A percentile compares a stretch with the other conserved stretches of the same genome.
phyloP scores from a whole-genome alignment of 768 basidiomycete species.

The Kwoniella dejecticola region DNA sequence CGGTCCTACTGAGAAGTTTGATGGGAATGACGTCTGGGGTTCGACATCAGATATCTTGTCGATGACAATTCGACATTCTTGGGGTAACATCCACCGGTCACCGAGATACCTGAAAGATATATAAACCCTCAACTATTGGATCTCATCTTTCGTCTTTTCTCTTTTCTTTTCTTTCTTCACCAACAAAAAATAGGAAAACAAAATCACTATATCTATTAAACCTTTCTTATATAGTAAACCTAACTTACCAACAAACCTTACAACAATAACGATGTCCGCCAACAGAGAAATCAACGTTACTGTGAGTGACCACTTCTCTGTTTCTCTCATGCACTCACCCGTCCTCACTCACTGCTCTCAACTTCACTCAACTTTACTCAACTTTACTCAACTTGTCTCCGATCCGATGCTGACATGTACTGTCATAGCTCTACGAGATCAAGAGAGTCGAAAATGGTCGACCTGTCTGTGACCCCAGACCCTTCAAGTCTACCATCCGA shows the following conservation, averaged over 20 bases:
- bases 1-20: not conserved
- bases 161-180: constrained; percentile 19
- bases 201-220: not conserved
- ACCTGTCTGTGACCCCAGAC: constrained; percentile 14
- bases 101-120: constrained; percentile 13
- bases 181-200: constrained; percentile 3
- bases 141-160: constrained; percentile 7
- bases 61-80: no score
- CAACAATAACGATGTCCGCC: constrained; percentile 15
- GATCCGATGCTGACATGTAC: not conserved
- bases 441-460: constrained; percentile 13
- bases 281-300: constrained; percentile 13
- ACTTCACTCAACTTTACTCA: constrained; percentile 1
- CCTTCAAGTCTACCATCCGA: constrained; percentile 9
- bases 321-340: not conserved
- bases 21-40: constrained; percentile 10
- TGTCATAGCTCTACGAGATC: constrained; percentile 15
- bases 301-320: constrained; percentile 6
- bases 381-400: not conserved
- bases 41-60: no score
- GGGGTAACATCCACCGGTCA: no score
- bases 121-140: constrained; percentile 9
- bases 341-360: not conserved
- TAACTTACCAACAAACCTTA: not conserved
- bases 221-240: not conserved